Percentiles rank a stretch among this genome's conserved stretches.
phyloP scores from a whole-genome alignment of 129 eudicot species.

The Dittrichia graveolens region DNA sequence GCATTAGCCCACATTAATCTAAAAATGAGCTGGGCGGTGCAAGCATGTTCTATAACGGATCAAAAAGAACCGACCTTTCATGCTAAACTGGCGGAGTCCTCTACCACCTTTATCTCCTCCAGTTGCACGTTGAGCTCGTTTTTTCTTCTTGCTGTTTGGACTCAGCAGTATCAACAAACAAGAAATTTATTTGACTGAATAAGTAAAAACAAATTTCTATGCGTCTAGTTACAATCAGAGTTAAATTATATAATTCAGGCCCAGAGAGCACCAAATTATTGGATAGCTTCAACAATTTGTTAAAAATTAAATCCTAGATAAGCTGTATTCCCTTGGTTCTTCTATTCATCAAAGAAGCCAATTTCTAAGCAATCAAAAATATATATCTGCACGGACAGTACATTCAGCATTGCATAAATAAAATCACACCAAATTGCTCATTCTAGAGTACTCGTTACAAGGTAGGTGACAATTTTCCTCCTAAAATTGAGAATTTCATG shows the following conservation, averaged over 20 bases:
- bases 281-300: background rate
- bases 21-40: background rate
- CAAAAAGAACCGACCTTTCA: conserved; percentile 64
- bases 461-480: conserved; percentile 4
- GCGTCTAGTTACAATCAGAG: background rate
- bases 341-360: conserved; percentile 7
- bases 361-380: conserved; percentile 18
- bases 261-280: background rate
- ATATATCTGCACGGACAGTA: background rate
- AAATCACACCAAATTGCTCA: background rate
- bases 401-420: conserved; percentile 5
- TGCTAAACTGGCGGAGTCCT: conserved; percentile 93
- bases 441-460: background rate
- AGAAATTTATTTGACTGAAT: background rate
- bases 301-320: background rate
- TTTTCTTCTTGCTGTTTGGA: conserved; percentile 70
- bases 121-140: conserved; percentile 76
- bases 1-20: conserved; percentile 2
- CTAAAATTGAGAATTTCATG: conserved; percentile 8
- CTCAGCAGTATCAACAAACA: conserved; percentile 19
- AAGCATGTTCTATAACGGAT: background rate
- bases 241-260: background rate
- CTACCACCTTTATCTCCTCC: conserved; percentile 90
- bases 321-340: conserved; percentile 10
- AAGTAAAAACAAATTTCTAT: background rate